Base-by-base conservation (phyloP, 208 protist genomes). In the Borovskyia barvae region DNA sequence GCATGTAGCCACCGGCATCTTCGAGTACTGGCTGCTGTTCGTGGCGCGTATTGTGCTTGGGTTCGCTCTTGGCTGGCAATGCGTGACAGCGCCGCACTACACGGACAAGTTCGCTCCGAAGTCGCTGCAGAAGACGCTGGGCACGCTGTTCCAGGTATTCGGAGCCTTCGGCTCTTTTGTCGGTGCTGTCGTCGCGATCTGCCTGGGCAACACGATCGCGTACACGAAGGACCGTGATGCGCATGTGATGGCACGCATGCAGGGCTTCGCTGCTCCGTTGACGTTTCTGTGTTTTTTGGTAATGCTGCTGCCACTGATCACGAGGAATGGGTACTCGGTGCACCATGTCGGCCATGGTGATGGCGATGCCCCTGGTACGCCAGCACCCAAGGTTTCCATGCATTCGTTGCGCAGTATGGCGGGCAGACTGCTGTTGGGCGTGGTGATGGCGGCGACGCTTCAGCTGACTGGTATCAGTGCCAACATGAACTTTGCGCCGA, bases 381-480 rank as follows among this genome's bases (percentile, higher is more conserved):
- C 4, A 46, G 35, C 22, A 53, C 25, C 52, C 25, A 47, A 33
- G 32, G 41, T 41, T 29, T 14, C 9, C n/a, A n/a, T n/a, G 29
- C 73, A 81, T 54, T 26, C 68, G 40, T 67, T 45, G 35, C 5
- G n/a, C 12, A 37, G 59, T 25, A 82, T 85, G 77, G 51, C 64
- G 5, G 41, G 48, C 2, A 62, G 56, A 0, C 26, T 85, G 14
- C 32, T 71, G 32, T 62, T 81, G 28, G 76, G 70, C 29, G 39
- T 78, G 6, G 47, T 55, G 5, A 68, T 80, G 48, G 67, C 63
- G 17, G 66, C 65, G 20, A 70, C 75, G 29, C 29, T 67, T 24
- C 80, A 91, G 55, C 66, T 86, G 64, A 90, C 83, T 14, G 83
- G 83, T 25, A 90, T 90, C 47, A 84, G 77, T 59, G 77, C 83